Base-by-base conservation (phyloP, 2,329 filamentous ascomycete species). In the Aspergillus eucalypticola region DNA sequence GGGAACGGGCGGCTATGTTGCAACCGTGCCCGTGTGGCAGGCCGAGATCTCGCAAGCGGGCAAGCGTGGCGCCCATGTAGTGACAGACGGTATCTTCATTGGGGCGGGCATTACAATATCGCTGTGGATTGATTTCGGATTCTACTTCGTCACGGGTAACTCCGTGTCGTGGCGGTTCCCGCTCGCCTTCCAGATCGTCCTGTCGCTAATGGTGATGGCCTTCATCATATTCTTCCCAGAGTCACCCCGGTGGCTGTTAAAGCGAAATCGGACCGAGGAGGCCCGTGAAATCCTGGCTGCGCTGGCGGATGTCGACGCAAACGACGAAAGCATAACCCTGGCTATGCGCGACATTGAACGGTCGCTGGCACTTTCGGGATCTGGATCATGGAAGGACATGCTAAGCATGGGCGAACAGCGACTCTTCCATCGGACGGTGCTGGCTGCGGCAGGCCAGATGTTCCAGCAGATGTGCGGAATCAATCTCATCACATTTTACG, bases 71-170 rank as follows among this genome's bases (percentile, higher is more conserved):
- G 72, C 78, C 51, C 70, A 83, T 23, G 80, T 85, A 42, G 82
- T 82, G 19, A 80, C 83, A 2, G 80, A 82, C 46, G 79, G 80
- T 10, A 76, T 80, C 59, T 81, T 82, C 66, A 79, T 82, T 58
- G 74, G 74, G 39, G 66, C 76, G 1, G 81, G 80, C 23, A 80
- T 81, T 56, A 72, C 78, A 0, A 69, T 81, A 19, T 75, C 81
- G 52, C 74, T 80, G 4, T 83, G 80, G 80, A 78, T 83, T 59
- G 79, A 82, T 59, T 75, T 82, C 25, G 81, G 78, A 13, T 76
- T 76, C 60, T 76, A 71, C 55, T 74, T 76, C 38, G 71, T 76
- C 55, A 72, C 68, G 32, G 67, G 62, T 1, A 75, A 68, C 55
- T 74, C 74, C 1, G 73, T 78, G n/a, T 73, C 77, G 19, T 81